phyloP scores from a whole-genome alignment of 2,329 filamentous ascomycete species.

The Moelleriella libera region DNA sequence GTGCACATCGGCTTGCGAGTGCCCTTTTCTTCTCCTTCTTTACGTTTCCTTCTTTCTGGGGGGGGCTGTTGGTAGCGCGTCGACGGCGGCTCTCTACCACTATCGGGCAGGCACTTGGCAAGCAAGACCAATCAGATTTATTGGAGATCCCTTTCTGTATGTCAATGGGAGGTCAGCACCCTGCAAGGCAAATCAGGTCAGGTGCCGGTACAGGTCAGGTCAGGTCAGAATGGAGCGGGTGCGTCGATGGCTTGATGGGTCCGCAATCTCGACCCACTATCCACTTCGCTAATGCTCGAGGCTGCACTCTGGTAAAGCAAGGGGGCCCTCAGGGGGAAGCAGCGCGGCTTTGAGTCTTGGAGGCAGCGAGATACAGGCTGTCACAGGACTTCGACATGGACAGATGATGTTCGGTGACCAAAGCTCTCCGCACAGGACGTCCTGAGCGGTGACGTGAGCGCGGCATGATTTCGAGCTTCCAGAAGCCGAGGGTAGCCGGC shows the following conservation, averaged over 20 bases:
- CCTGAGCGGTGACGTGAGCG: background rate
- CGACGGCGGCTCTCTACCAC: too few species aligned
- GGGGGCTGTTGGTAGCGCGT: too few species aligned
- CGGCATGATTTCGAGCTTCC: background rate
- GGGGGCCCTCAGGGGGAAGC: background rate
- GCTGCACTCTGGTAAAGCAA: background rate
- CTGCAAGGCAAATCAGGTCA: background rate
- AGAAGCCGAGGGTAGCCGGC: background rate
- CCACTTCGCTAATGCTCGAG: constrained; percentile 8
- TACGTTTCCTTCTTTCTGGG: too few species aligned
- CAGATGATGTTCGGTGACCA: background rate
- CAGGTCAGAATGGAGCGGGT: constrained; percentile 4
- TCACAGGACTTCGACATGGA: too few species aligned
- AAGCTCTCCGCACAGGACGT: background rate
- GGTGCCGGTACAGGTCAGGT: background rate
- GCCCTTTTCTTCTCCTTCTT: too few species aligned
- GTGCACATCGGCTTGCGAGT: too few species aligned
- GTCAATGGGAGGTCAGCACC: too few species aligned
- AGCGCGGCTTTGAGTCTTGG: background rate
- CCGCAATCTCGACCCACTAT: constrained; percentile 12
- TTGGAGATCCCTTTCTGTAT: background rate
- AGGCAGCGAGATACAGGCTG: background rate
- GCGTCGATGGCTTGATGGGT: constrained; percentile 4
- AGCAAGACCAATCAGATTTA: too few species aligned
- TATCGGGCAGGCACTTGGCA: too few species aligned